Evolutionary conservation across 1,284 basidiomycete genomes (phyloP).

Genomic region (Microbotryomycetes sp.): DNA sequence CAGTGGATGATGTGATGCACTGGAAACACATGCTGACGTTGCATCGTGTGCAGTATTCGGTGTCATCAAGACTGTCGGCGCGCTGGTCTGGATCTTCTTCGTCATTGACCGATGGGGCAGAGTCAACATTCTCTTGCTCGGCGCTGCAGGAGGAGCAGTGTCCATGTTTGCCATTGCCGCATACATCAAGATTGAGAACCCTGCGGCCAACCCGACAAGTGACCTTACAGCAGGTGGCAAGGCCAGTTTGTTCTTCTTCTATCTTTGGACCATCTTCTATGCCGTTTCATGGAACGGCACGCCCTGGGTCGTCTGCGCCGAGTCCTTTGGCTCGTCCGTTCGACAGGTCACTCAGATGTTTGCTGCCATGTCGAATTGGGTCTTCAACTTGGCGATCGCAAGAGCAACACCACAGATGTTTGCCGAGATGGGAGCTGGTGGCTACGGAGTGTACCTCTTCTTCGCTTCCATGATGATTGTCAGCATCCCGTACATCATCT

Average conservation of each 20-base stretch:
- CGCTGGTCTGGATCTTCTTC: constrained; percentile 41
- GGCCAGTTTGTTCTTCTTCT: constrained; percentile 41
- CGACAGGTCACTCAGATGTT: constrained; percentile 41
- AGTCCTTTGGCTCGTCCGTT: constrained; percentile 42
- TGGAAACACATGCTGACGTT: no score
- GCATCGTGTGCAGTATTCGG: no score
- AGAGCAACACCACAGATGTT: constrained; percentile 39
- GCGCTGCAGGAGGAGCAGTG: constrained; percentile 46
- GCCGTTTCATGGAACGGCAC: constrained; percentile 34
- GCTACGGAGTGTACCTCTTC: constrained; percentile 39
- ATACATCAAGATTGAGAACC: constrained; percentile 36
- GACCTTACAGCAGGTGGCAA: constrained; percentile 37
- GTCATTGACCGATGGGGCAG: constrained; percentile 46
- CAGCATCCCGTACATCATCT: constrained; percentile 36
- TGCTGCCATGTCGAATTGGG: constrained; percentile 43
- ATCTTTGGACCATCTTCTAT: constrained; percentile 42
- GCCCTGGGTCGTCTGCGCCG: constrained; percentile 43
- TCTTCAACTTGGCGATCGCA: constrained; percentile 38
- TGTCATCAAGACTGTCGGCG: constrained; percentile 44
- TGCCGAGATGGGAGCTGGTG: constrained; percentile 30
- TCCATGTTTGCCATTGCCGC: constrained; percentile 41
- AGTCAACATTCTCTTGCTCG: constrained; percentile 46
- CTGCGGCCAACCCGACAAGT: constrained; percentile 16
- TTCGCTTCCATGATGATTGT: constrained; percentile 41
- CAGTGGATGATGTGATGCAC: no score